Evolutionary conservation across 495 filamentous ascomycete genomes (phyloP), one percentile per base, ranked within the genome.

Genomic region (Neurospora africana): DNA sequence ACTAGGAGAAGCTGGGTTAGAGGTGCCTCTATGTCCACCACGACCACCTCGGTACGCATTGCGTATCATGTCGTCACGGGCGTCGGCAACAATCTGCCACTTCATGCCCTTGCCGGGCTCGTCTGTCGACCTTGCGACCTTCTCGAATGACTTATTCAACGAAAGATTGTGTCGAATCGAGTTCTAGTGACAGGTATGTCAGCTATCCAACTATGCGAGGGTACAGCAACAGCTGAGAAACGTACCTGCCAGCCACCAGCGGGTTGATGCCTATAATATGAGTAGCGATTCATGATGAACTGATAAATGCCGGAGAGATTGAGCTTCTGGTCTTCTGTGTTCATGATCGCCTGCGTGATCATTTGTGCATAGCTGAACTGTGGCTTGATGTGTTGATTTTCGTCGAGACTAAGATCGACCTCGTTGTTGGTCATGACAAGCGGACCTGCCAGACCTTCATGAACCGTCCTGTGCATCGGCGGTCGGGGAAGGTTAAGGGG

Each of bases 41-140:
- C 83, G 86, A 77, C 81, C 86, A 47, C 83, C 83, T 30, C 81
- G 87, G 74, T 74, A 86, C 13, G 83, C 83, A 30, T 76, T 80
- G 58, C 80, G 81, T 10, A 84, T 76, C 85, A 88, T 87, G 68
- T 96, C 93, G 7, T 97, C 91, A 36, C 91, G 90, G 53, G 89
- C 83, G 69, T 94, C 92, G 1, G 89, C 87, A 3, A 92, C 89
- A 77, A 99, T 91, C 80, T 91, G 89, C 95, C 95, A 99, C 78
- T 98, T 97, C 94, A 97, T 97, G 33, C 95, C 95, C 82, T 99
- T 99, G 4, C 95, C 95, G 3, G 95, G 95, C 78, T 99, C 96
- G 76, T 99, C 92, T 0, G 93, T 95, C 6, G 91, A 88, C 41
- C 95, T 90, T 33, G 96, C 91, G 6, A 97, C 91, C 79, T 98